Percentiles rank a stretch among this genome's conserved stretches.
phyloP scores from a whole-genome alignment of 2,329 filamentous ascomycete genomes.

The Thielaviopsis cerberus region DNA sequence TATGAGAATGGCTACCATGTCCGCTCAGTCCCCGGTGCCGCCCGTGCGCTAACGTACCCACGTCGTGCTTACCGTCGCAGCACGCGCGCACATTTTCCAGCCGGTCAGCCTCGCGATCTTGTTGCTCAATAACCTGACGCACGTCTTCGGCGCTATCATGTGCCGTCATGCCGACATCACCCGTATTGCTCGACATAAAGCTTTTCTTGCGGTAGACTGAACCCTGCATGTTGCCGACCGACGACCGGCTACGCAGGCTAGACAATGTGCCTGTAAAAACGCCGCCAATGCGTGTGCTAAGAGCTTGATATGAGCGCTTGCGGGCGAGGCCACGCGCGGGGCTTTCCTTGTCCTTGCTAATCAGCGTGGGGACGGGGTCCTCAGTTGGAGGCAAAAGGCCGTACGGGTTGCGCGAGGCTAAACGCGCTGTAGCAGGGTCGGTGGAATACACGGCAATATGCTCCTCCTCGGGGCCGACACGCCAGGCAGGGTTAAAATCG shows the following conservation, averaged over 20 bases:
- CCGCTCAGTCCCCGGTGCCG: conserved; percentile 12
- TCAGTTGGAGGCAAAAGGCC: conserved; percentile 26
- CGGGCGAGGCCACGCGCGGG: conserved; percentile 29
- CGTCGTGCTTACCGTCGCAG: conserved; percentile 87
- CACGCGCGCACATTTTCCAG: conserved; percentile 93
- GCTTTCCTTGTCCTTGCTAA: conserved; percentile 46
- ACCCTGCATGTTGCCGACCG: conserved; percentile 4
- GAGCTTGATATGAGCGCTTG: conserved; percentile 25
- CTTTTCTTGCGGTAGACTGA: conserved; percentile 9
- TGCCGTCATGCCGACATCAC: conserved; percentile 40
- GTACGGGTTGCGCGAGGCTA: conserved; percentile 7
- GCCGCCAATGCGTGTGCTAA: conserved; percentile 39
- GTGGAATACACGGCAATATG: conserved; percentile 6
- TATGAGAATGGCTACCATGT: not conserved
- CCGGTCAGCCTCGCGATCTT: conserved; percentile 57
- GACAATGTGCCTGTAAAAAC: conserved; percentile 31
- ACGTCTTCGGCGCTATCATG: conserved; percentile 72
- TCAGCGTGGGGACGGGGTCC: conserved; percentile 20
- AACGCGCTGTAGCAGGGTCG: conserved; percentile 3
- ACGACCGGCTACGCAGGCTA: conserved; percentile 33
- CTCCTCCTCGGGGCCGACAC: conserved; percentile 7
- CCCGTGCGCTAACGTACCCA: conserved; percentile 37
- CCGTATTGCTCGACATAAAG: conserved; percentile 22
- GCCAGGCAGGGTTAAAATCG: conserved; percentile 60
- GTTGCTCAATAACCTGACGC: conserved; percentile 57